A percentile compares a stretch with the other conserved stretches of the same genome.
phyloP scores from a whole-genome alignment of 768 basidiomycete genomes.

The Porphyrellus cyaneotinctus region DNA sequence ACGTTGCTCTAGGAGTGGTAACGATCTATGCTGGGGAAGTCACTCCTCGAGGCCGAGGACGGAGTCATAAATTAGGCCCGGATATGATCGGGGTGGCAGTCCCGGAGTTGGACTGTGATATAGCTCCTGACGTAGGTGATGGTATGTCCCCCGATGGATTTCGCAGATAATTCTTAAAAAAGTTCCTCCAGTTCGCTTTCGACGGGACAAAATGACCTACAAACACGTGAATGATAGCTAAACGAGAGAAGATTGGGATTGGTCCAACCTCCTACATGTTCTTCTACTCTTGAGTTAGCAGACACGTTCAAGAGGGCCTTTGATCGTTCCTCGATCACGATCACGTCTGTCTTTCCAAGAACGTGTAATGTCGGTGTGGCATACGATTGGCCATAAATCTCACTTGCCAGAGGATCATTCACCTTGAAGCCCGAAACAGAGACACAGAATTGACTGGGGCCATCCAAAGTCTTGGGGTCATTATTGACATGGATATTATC shows the following conservation, averaged over 20 bases:
- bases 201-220: constrained; percentile 83
- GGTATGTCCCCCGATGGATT: constrained; percentile 46
- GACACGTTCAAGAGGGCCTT: constrained; percentile 53
- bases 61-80: constrained; percentile 1
- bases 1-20: background rate
- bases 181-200: constrained; percentile 70
- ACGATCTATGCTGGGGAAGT: constrained; percentile 3
- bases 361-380: constrained; percentile 76
- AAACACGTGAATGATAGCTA: background rate
- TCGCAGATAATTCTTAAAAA: constrained; percentile 63
- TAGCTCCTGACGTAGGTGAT: constrained; percentile 36
- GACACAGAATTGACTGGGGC: constrained; percentile 63
- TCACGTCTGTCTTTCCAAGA: constrained; percentile 70
- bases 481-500: background rate
- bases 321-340: constrained; percentile 70
- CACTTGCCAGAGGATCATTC: constrained; percentile 41
- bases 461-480: background rate
- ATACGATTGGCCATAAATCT: constrained; percentile 49
- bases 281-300: constrained; percentile 57
- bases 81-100: constrained; percentile 40
- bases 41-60: background rate
- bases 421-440: constrained; percentile 70
- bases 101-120: constrained; percentile 43
- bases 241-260: background rate
- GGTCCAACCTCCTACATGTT: constrained; percentile 72